Conservation (phyloP, 164 flowering plant genomes). For the Piper betle region DNA sequence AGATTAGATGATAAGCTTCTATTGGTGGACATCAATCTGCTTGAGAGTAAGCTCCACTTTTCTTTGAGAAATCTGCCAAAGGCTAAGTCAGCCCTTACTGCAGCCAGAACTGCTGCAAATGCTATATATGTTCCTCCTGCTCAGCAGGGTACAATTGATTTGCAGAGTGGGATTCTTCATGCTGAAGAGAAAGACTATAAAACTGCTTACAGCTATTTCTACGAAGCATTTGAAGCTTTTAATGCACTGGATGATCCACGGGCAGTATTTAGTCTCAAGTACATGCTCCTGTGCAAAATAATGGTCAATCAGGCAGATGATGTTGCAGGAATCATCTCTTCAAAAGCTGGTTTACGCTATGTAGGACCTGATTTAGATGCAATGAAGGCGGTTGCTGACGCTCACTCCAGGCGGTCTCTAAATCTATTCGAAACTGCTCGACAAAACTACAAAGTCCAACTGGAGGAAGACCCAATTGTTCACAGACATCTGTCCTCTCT, state of each 20-base stretch:
- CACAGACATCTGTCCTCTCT: conserved; percentile 21
- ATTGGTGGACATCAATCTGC: not conserved
- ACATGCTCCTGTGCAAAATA: conserved; percentile 48
- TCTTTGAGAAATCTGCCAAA: conserved; percentile 18
- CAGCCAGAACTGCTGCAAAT: conserved; percentile 61
- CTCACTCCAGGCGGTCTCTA: conserved; percentile 38
- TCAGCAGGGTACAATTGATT: conserved; percentile 50
- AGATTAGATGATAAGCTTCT: conserved; percentile 18
- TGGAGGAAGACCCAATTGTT: conserved; percentile 21
- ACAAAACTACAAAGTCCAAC: conserved; percentile 14
- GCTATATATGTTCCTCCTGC: conserved; percentile 61
- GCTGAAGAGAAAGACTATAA: conserved; percentile 65
- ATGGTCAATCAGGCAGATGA: conserved; percentile 31
- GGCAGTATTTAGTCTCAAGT: not conserved
- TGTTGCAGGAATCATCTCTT: conserved; percentile 14
- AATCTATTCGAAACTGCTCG: conserved; percentile 35
- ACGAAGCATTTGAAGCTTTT: conserved; percentile 58
- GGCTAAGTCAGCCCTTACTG: conserved; percentile 56
- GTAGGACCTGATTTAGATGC: conserved; percentile 17
- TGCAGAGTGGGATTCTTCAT: conserved; percentile 53
- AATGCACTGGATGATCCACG: conserved; percentile 44
- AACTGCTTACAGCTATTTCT: conserved; percentile 60
- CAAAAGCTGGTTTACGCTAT: conserved; percentile 17
- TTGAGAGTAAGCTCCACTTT: not conserved
- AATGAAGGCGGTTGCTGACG: conserved; percentile 19